Base-by-base conservation (phyloP, 768 basidiomycete species). In the Polyporus arcularius region DNA sequence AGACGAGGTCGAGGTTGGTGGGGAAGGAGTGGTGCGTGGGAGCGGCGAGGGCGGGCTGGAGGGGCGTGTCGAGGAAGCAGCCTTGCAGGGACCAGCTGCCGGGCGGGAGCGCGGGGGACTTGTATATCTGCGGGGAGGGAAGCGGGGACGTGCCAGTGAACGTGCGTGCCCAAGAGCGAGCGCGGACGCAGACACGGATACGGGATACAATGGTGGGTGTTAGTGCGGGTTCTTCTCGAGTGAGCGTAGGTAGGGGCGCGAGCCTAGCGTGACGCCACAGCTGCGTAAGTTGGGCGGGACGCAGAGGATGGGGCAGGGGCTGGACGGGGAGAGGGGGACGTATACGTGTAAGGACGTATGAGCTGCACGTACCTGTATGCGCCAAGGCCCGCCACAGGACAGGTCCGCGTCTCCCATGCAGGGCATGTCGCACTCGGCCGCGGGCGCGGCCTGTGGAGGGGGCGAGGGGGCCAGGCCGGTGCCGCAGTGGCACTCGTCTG, bases 401-500 rank as follows among this genome's bases (percentile, higher is more conserved):
- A 61, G 40, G 16, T 46, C 58, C 14, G 53, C 21, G 31, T 64
- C 57, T 15, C 63, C 64, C 2, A 60, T 26, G 51, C 68, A 69
- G 16, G 65, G 52, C 53, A 69, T 65, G 57, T 63, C 40, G 65
- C 68, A 69, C 11, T 64, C 64, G 10, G 48, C 18, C n/a, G 35
- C 40, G n/a, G 68, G 66, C 7, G 62, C 61, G 9, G 14, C 21
- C 21, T 26, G 21, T 26, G 21, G 21, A 26, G 21, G 21, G 21
- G 21, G 21, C 21, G 21, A 26, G 21, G 21, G 21, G 9, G 55
- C 53, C 21, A 58, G 63, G 4, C 68, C 64, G 10, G 62, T 66
- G 4, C 64, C 68, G 53, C 68, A 69, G 56, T 69, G 68, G 54
- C 68, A 69, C 50, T 69, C 68, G 59, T 62, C 51, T 30, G 60